Evolutionary conservation across 225 moss, liverwort and hornwort species (phyloP).

Genomic region (Polytrichum formosum): DNA sequence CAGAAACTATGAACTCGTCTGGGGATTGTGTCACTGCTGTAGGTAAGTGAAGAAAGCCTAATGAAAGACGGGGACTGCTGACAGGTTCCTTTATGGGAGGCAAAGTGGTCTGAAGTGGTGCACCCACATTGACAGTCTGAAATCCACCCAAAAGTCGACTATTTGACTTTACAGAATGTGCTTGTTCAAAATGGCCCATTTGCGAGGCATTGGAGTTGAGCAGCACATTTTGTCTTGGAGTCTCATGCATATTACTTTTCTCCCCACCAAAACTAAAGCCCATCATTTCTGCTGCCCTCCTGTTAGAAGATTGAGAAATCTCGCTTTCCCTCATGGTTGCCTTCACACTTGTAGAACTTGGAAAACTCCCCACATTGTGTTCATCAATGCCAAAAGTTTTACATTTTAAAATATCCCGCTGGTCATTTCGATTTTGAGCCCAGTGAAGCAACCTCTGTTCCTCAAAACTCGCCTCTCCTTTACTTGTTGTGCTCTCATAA

Average conservation of each 20-base stretch:
- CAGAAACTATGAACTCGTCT: conserved; percentile 6
- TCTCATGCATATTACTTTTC: background rate
- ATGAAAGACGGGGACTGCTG: conserved; percentile 7
- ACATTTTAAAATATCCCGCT: conserved; percentile 3
- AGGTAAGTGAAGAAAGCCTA: conserved; percentile 9
- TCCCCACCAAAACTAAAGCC: conserved; percentile 5
- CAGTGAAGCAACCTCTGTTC: conserved; percentile 44
- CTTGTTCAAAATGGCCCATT: no score
- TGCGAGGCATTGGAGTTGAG: no score
- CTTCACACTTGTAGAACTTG: conserved; percentile 10
- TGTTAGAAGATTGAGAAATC: conserved; percentile 12
- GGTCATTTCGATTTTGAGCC: conserved; percentile 21
- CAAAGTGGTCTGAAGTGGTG: background rate
- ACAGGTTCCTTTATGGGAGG: background rate
- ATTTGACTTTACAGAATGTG: no score
- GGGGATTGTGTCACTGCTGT: conserved; percentile 11
- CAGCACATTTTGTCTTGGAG: no score
- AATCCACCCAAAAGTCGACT: background rate
- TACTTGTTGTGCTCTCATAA: conserved; percentile 23
- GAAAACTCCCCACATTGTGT: conserved; percentile 12
- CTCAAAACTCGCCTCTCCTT: conserved; percentile 49
- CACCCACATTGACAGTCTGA: background rate
- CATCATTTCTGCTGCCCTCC: conserved; percentile 6
- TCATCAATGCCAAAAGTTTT: conserved; percentile 1
- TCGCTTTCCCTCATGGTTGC: conserved; percentile 3